Evolutionary conservation across 306 rosid genomes (phyloP).

Genomic region (Prunus kanzakura): DNA sequence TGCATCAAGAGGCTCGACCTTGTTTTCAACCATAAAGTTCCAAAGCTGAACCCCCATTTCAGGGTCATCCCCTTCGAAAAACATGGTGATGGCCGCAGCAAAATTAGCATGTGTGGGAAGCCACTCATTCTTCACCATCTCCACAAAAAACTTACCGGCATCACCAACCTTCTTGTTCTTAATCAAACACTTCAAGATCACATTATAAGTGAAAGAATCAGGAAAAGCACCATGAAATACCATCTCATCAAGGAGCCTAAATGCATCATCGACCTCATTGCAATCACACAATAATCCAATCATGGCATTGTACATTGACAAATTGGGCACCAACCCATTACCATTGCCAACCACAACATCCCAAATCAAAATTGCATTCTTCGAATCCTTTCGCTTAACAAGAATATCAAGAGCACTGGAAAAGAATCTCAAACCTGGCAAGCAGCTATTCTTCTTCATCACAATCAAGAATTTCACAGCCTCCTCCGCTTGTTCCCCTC

Average conservation of each 20-base stretch:
- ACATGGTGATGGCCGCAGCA: conserved; percentile 52
- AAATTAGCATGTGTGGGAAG: conserved; percentile 46
- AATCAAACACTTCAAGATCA: conserved; percentile 64
- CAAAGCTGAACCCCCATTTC: conserved; percentile 63
- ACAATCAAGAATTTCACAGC: conserved; percentile 41
- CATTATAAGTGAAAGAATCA: conserved; percentile 56
- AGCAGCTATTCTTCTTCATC: conserved; percentile 52
- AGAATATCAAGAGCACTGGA: conserved; percentile 52
- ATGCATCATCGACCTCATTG: conserved; percentile 35
- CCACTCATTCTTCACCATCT: conserved; percentile 75
- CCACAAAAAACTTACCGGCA: conserved; percentile 44
- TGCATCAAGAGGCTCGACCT: conserved; percentile 43
- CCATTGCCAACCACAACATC: conserved; percentile 48
- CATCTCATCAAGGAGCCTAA: conserved; percentile 60
- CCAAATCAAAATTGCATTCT: conserved; percentile 54
- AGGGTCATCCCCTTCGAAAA: conserved; percentile 61
- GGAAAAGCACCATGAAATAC: conserved; percentile 58
- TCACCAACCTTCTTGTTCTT: conserved; percentile 45
- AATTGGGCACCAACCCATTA: conserved; percentile 44
- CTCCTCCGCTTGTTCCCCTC: conserved; percentile 34
- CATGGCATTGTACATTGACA: conserved; percentile 62
- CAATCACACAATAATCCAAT: conserved; percentile 57
- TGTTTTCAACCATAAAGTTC: conserved; percentile 54
- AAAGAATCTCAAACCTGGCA: conserved; percentile 64
- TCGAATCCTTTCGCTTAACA: conserved; percentile 36